Evolutionary conservation across 1,284 basidiomycete genomes (phyloP), one percentile per base, ranked within the genome.

Genomic region (Puccinia polysora): DNA sequence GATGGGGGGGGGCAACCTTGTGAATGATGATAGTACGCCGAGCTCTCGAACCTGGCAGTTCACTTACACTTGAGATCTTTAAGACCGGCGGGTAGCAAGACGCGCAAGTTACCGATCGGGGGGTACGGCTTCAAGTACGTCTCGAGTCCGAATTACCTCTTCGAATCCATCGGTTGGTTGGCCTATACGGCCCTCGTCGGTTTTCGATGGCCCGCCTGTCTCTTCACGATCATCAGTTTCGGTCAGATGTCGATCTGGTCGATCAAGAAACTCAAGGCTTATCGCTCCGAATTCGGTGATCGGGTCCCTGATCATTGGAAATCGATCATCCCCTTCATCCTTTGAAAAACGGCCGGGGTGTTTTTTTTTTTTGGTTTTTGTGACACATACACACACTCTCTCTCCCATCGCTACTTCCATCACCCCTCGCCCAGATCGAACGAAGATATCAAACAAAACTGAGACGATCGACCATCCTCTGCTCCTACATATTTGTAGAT

Each of bases 81-180:
- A 50, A 88, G 96, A 30, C 90, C 91, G 0, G 84, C 85, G 18
- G 89, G 91, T 18, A 87, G 90, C 7, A 87, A 86, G 73, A 86
- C 85, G 72, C 88, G 95, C 72, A 88, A 85, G 30, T 89, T 97
- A 77, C 95, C 96, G 0, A 40, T 65, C 12, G 83, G 84, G 30
- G 95, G 84, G 1, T 81, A 82, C 58, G 91, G 91, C 2, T 99
- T 97, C 81, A 84, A 86, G 73, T 81, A 87, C 47, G 86, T 96
- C 47, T 89, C 90, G 5, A 91, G 87, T 82, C 92, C 96, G 36
- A 97, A 98, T 81, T 98, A 99, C 82, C 88, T 91, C 79, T 97
- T 95, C 79, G 96, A 98, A 81, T 84, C 83, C 34, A 75, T 96
- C 45, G 87, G 84, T 0, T 96, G 95, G 89, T 78, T 84, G 12